phyloP scores from a whole-genome alignment of 2,329 filamentous ascomycete genomes.

The Talaromyces pinophilus region DNA sequence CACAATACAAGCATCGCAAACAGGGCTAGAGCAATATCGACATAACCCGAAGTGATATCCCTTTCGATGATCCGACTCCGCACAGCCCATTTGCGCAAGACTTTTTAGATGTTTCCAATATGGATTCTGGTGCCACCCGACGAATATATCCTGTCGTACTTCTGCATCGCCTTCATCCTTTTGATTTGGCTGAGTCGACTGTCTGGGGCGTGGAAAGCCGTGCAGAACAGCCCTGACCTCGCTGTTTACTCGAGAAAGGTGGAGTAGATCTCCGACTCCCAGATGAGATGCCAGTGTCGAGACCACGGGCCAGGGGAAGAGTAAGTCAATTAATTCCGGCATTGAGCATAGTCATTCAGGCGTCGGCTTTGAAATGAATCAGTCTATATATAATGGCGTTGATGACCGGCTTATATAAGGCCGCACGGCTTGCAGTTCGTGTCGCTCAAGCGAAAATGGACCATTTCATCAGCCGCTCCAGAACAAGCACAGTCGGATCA shows the following conservation, averaged over 20 bases:
- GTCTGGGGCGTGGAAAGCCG: conserved; percentile 28
- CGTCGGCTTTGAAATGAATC: neutral
- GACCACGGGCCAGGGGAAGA: conserved; percentile 34
- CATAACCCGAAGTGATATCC: conserved; percentile 29
- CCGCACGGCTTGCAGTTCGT: neutral
- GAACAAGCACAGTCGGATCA: neutral
- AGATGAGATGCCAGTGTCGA: conserved; percentile 28
- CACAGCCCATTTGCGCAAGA: conserved; percentile 29
- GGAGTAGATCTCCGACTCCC: conserved; percentile 33
- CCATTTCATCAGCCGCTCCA: neutral
- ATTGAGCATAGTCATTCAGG: conserved; percentile 17
- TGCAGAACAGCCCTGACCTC: conserved; percentile 32
- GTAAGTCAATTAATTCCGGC: conserved; percentile 28
- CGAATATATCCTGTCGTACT: conserved; percentile 28
- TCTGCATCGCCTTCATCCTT: neutral
- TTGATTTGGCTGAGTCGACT: neutral
- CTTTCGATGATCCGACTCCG: conserved; percentile 30
- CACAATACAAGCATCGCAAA: conserved; percentile 36
- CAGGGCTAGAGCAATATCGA: conserved; percentile 33
- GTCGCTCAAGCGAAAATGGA: neutral
- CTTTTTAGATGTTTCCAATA: conserved; percentile 35
- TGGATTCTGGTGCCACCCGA: conserved; percentile 33
- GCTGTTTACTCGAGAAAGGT: conserved; percentile 30
- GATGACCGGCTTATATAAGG: neutral
- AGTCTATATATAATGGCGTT: neutral